Evolutionary conservation across 306 rosid genomes (phyloP).

Genomic region (Alnus rubra): DNA sequence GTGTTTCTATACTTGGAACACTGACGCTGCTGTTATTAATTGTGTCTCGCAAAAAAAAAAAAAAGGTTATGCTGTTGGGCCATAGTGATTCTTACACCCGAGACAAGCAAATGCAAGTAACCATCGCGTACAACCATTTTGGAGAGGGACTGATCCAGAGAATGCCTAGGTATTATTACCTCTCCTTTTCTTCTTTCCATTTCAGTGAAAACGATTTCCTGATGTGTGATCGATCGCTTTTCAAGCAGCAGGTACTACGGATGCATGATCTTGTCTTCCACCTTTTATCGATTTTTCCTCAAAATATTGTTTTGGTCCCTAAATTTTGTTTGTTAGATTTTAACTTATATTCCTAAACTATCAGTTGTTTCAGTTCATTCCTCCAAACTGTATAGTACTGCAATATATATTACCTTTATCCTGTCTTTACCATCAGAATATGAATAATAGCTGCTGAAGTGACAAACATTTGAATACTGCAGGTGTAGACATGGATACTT

Average conservation of each 20-base stretch:
- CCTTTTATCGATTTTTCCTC: too few relatives aligned
- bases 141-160: slow-evolving; percentile 99
- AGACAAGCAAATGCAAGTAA: slow-evolving; percentile 96
- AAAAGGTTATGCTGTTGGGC: slow-evolving; percentile 93
- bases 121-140: slow-evolving; percentile 97
- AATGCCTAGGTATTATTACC: slow-evolving; percentile 83
- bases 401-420: too few relatives aligned
- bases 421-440: too few relatives aligned
- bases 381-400: too few relatives aligned
- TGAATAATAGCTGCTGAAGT: slow-evolving; percentile 10
- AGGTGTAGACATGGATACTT: slow-evolving; percentile 98
- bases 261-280: slow-evolving; percentile 22
- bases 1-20: background rate
- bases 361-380: too few relatives aligned
- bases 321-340: too few relatives aligned
- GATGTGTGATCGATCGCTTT: background rate
- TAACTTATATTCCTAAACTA: too few relatives aligned
- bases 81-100: slow-evolving; percentile 91
- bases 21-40: slow-evolving; percentile 14
- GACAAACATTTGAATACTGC: slow-evolving; percentile 32
- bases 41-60: slow-evolving; percentile 28
- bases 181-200: slow-evolving; percentile 7
- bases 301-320: too few relatives aligned
- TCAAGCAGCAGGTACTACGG: background rate
- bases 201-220: slow-evolving; percentile 22